These are phyloP conservation scores for Coniophora puteana DNA, from an alignment of 1,284 basidiomycete species.

Conservation along the genomic window DNA sequence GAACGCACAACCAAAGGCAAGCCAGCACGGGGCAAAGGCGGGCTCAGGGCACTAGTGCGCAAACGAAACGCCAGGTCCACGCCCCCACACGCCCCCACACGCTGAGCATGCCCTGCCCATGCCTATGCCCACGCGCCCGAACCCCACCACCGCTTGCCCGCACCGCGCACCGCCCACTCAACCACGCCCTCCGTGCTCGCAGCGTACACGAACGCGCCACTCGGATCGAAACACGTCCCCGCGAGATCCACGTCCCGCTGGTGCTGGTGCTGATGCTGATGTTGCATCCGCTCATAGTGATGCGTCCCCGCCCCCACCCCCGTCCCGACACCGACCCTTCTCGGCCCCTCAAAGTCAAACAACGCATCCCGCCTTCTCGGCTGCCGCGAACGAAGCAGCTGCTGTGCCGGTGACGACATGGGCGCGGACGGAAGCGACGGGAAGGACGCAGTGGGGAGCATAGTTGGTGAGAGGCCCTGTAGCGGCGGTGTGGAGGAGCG, in stretches of 20 bases:
- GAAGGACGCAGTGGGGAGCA: conserved; percentile 1
- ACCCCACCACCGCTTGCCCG: conserved; percentile 61
- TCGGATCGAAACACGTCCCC: conserved; percentile 72
- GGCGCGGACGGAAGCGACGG: conserved; percentile 5
- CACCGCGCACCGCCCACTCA: conserved; percentile 62
- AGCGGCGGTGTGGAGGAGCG: conserved; percentile 38
- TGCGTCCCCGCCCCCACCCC: conserved; percentile 13
- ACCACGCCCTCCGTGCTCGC: conserved; percentile 57
- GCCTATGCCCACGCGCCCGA: conserved; percentile 29
- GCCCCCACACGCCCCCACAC: too few relatives aligned
- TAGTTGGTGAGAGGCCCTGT: conserved; percentile 1
- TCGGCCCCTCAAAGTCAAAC: too few relatives aligned
- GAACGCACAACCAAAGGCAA: too few relatives aligned
- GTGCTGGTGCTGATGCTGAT: conserved; percentile 15
- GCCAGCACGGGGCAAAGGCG: too few relatives aligned
- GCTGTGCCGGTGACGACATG: conserved; percentile 3
- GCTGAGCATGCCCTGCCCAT: too few relatives aligned
- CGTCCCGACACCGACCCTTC: too few relatives aligned
- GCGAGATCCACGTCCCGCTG: conserved; percentile 59
- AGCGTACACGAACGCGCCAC: conserved; percentile 64
- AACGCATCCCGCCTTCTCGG: too few relatives aligned
- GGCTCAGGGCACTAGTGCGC: too few relatives aligned
- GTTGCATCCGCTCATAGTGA: conserved; percentile 11
- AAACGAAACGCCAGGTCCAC: too few relatives aligned
- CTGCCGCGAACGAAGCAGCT: conserved; percentile 1